Base-by-base conservation (phyloP, 495 filamentous ascomycete species). In the Podospora anserina region DNA sequence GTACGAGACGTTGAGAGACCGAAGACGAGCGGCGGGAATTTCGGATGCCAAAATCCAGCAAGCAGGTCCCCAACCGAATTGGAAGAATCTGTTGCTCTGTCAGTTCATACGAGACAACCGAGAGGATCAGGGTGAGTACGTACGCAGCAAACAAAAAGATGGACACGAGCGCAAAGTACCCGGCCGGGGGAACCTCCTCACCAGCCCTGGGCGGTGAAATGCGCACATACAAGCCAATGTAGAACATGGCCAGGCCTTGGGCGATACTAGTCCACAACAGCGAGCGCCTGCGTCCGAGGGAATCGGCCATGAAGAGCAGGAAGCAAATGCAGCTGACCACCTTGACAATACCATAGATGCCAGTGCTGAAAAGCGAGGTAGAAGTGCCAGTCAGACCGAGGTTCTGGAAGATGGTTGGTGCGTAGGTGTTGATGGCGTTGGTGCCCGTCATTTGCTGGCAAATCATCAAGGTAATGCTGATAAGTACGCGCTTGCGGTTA, bases 31-130 rank as follows among this genome's bases (percentile, higher is more conserved):
- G 5, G 88, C 86, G 13, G 90, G 90, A 72, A 94, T 92, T 81
- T 93, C 89, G 13, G 83, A 85, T 53, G 90, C 87, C 70, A 89
- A 90, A 65, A 90, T 92, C 91, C 90, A 92, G 77, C 89, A 91
- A 28, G 89, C 87, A 0, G 91, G 91, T 0, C 91, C 91, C 90
- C 90, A 92, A 55, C 90, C 89, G 74, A 92, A 91, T 66, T 91
- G 89, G 82, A 91, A 91, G 82, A 90, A 90, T 2, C 77, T 78
- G 62, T 44, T 2, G 9, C 13, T 16, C 5, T 27, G 61, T 63
- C 49, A 63, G 61, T n/a, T 15, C 16, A 19, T 15, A 44, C 28
- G 23, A 15, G 28, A 11, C 2, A 11, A 26, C 23, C 23, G 23
- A 23, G 23, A 23, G 23, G 23, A 23, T 23, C 23, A 23, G 1